phyloP scores from a whole-genome alignment of 176 grass and related monocot genomes.

The Saccharum officinarum region DNA sequence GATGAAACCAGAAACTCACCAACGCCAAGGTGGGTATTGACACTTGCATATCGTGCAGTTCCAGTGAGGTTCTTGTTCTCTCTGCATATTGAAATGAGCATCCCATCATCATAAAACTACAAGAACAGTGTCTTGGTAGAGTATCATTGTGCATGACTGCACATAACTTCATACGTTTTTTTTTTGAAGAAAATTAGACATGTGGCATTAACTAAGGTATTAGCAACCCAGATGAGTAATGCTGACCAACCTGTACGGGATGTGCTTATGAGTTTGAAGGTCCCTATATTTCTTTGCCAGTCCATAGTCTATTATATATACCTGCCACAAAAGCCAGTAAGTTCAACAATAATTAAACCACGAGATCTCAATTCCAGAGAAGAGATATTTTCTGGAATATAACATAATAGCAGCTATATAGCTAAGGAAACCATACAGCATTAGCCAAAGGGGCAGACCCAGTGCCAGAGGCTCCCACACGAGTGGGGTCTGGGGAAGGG shows the following conservation, averaged over 20 bases:
- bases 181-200: not conserved
- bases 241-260: constrained; percentile 64
- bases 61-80: constrained; percentile 91
- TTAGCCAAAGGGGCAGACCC: too few species aligned
- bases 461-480: too few species aligned
- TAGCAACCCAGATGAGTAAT: not conserved
- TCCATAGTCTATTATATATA: constrained; percentile 87
- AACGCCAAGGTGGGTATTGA: constrained; percentile 86
- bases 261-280: constrained; percentile 83
- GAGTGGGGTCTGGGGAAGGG: too few species aligned
- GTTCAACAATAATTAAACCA: not conserved
- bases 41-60: constrained; percentile 84
- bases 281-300: constrained; percentile 78
- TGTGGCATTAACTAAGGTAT: not conserved
- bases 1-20: constrained; percentile 47
- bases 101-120: constrained; percentile 8
- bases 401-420: not conserved
- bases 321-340: constrained; percentile 38
- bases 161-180: not conserved
- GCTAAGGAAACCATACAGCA: not conserved
- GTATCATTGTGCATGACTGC: not conserved
- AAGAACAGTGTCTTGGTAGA: not conserved
- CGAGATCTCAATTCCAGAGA: not conserved
- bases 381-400: not conserved
- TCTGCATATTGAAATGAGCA: constrained; percentile 44